Base-by-base conservation (phyloP, 306 rosid species). In the Quercus variabilis region DNA sequence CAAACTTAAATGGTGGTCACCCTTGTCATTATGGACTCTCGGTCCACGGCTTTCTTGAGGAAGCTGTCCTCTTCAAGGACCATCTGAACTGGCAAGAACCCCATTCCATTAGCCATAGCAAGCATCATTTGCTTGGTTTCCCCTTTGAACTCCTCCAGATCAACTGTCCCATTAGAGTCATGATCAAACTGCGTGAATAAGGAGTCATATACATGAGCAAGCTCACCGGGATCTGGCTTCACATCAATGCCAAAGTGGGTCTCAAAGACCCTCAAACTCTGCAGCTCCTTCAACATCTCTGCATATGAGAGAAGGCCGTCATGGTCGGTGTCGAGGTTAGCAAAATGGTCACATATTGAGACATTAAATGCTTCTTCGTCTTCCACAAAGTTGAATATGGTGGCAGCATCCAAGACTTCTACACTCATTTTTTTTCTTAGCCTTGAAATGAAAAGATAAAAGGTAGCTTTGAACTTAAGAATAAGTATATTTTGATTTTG, bases 81-180 rank as follows among this genome's bases (percentile, higher is more conserved):
- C 96, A 91, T 93, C 80, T 88, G 96, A 78, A 93, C 43, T 1
- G 97, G 93, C 82, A 85, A 76, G 89, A 86, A 82, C 10, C 95
- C 97, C 85, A 93, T 67, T n/a, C 92, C 92, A 49, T 82, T 87
- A 1, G 97, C 92, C 97, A 93, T 87, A 19, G 92, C 95, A 69
- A 93, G 83, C 97, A 93, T 77, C 85, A 89, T 91, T 69, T 69
- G 71, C 89, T 84, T 89, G 51, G 97, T 90, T 78, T 90, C 98
- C 25, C 75, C 86, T 86, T 85, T 77, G 85, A 86, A 93, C 78
- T 93, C 96, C 23, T 85, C 91, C 15, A 91, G 73, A 79, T 91
- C 92, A 76, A 93, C 86, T 0, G 80, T 28, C 54, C 98, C 93
- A 75, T 86, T 86, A 28, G 85, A 81, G 76, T 90, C 85, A 55